Evolutionary conservation across 768 basidiomycete genomes (phyloP), one percentile per base, ranked within the genome.

Genomic region (Chlorophyllum brunneum): DNA sequence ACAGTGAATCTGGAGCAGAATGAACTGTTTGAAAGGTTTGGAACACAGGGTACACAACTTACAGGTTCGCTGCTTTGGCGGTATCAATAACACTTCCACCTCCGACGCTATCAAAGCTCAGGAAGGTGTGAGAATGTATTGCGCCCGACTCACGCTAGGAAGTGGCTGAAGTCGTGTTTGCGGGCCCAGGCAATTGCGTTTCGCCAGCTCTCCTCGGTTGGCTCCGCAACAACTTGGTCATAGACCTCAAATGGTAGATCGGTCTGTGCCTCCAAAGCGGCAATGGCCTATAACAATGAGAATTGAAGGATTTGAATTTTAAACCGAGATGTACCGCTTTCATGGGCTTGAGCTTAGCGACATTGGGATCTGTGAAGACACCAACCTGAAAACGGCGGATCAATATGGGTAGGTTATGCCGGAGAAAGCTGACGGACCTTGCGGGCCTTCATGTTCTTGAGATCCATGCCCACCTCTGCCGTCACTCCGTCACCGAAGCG

Each of bases 81-180:
- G 94, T 97, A 65, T 97, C 95, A 63, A 97, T 97, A 22, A 92
- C 90, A 61, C 89, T 92, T 57, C 92, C 92, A n/a, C 92, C 92
- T 56, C 92, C 92, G 26, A 94, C 85, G 34, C 91, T 89, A 58
- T 23, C 56, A 42, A 15, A 43, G 56, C 16, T 42, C 44, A 48
- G 46, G 45, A 24, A 30, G 29, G n/a, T 20, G 26, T 16, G 36
- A 26, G 39, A 8, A 42, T 26, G 31, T 16, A 33, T 41, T 9
- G 48, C 10, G 33, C 36, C 49, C 30, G 30, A 75, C 83, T 51
- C 59, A 92, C 91, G 91, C 92, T 18, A 93, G 71, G 72, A 94
- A 97, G 65, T 98, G 95, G 60, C 87, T 93, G 67, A 95, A 92
- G 70, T 97, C 85, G 51, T 92, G 85, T 54, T 82, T 61, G 54